Conservation (phyloP, 2,329 filamentous ascomycete genomes). For the Cryphonectria carpinicola region DNA sequence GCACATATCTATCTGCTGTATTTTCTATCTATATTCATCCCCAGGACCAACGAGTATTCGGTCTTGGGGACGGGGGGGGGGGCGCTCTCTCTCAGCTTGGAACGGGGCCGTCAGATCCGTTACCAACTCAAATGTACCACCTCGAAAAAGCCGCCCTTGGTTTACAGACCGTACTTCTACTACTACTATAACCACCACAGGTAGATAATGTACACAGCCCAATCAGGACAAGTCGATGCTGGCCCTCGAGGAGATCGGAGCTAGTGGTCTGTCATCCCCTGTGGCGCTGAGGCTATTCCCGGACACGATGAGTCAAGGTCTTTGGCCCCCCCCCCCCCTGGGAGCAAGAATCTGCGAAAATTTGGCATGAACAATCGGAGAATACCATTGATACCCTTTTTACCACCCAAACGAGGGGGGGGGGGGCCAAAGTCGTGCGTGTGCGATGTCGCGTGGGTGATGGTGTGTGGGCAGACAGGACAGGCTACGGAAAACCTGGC, state of each 20-base stretch:
- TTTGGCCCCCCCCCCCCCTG: not conserved
- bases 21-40: not conserved
- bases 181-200: no score
- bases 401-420: not conserved
- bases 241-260: conserved; percentile 8
- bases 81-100: not conserved
- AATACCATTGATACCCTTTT: not conserved
- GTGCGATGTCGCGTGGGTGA: not conserved
- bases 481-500: not conserved
- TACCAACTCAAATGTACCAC: not conserved
- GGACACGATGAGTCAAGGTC: conserved; percentile 11
- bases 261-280: conserved; percentile 13
- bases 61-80: not conserved
- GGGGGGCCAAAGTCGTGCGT: not conserved
- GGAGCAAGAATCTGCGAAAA: not conserved
- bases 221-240: not conserved
- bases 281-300: conserved; percentile 19
- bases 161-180: no score
- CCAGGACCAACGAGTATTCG: not conserved
- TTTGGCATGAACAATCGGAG: not conserved
- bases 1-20: not conserved
- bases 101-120: not conserved
- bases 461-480: not conserved
- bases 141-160: not conserved
- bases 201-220: not conserved